phyloP scores from a whole-genome alignment of 306 rosid genomes.

The Gastrolobium bilobum region DNA sequence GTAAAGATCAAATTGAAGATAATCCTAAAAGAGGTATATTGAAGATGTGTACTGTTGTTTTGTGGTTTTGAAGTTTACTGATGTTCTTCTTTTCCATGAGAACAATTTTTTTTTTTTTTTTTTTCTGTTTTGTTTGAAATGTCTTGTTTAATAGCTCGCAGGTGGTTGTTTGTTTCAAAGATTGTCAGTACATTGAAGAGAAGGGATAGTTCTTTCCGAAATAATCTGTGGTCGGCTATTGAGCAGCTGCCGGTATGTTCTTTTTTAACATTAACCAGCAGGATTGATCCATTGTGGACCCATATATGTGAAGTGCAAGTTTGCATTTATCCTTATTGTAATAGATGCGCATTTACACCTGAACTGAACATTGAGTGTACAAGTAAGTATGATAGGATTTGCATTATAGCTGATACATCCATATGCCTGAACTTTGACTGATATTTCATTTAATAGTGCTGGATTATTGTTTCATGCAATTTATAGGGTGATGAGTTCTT shows the following conservation, averaged over 20 bases:
- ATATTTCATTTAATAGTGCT: slow-evolving; percentile 12
- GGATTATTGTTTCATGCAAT: neutral
- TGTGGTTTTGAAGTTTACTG: slow-evolving; percentile 37
- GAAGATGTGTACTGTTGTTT: slow-evolving; percentile 24
- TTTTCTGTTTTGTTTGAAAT: slow-evolving; percentile 39
- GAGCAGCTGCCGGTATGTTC: slow-evolving; percentile 66
- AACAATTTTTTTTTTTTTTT: neutral
- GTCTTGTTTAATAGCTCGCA: slow-evolving; percentile 60
- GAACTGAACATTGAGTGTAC: slow-evolving; percentile 8
- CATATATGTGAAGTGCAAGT: slow-evolving; percentile 9
- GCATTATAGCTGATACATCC: neutral
- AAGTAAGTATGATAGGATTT: slow-evolving; percentile 3
- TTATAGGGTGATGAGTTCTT: neutral
- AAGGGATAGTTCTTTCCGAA: slow-evolving; percentile 73
- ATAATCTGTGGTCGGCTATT: slow-evolving; percentile 65
- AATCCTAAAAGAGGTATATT: slow-evolving; percentile 60
- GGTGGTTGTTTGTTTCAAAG: slow-evolving; percentile 58
- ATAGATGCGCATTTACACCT: neutral
- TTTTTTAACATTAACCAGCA: slow-evolving; percentile 20
- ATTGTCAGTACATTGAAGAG: slow-evolving; percentile 65
- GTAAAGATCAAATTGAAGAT: slow-evolving; percentile 46
- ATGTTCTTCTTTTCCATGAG: slow-evolving; percentile 17
- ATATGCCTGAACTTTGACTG: neutral
- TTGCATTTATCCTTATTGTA: slow-evolving; percentile 10
- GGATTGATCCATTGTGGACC: slow-evolving; percentile 10